These are phyloP conservation scores for Aspergillus hancockii DNA, from an alignment of 495 filamentous ascomycete species.

Conservation along the genomic window DNA sequence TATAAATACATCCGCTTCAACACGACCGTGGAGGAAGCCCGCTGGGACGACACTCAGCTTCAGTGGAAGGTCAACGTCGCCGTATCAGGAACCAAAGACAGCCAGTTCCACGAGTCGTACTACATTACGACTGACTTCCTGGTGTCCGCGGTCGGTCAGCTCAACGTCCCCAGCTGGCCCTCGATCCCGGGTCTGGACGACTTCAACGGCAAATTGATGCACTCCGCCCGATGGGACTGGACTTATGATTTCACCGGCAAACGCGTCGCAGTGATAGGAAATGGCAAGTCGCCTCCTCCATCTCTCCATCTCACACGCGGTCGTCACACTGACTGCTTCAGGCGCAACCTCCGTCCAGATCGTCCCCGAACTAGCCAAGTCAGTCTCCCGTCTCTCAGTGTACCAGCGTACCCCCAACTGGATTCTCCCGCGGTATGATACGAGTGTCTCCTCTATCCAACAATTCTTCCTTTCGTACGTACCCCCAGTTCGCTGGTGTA, in stretches of 20 bases:
- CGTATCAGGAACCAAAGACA: constrained; percentile 47
- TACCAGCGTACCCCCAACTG: constrained; percentile 72
- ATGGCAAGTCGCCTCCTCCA: constrained; percentile 35
- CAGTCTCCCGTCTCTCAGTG: constrained; percentile 56
- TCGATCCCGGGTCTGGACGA: constrained; percentile 58
- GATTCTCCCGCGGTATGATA: constrained; percentile 54
- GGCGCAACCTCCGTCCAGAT: constrained; percentile 74
- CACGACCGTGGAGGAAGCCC: constrained; percentile 48
- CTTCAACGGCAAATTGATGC: constrained; percentile 54
- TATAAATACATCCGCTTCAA: constrained; percentile 60
- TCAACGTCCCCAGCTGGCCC: constrained; percentile 61
- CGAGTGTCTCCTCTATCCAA: constrained; percentile 38
- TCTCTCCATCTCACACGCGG: not conserved
- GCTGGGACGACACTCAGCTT: constrained; percentile 56
- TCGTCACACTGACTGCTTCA: constrained; percentile 26
- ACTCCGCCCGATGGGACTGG: constrained; percentile 57
- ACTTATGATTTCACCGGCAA: constrained; percentile 50
- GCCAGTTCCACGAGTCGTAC: constrained; percentile 44
- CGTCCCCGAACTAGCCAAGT: constrained; percentile 60
- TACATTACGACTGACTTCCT: constrained; percentile 57
- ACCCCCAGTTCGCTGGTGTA: constrained; percentile 47
- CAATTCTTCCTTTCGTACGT: constrained; percentile 40
- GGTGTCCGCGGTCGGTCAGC: constrained; percentile 63
- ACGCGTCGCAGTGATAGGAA: constrained; percentile 55
- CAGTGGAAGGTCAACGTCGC: constrained; percentile 55